Percentiles rank a stretch among this genome's conserved stretches.
Evolutionary conservation across 441 rosid species (phyloP).

Genomic region (Melastoma candidum): DNA sequence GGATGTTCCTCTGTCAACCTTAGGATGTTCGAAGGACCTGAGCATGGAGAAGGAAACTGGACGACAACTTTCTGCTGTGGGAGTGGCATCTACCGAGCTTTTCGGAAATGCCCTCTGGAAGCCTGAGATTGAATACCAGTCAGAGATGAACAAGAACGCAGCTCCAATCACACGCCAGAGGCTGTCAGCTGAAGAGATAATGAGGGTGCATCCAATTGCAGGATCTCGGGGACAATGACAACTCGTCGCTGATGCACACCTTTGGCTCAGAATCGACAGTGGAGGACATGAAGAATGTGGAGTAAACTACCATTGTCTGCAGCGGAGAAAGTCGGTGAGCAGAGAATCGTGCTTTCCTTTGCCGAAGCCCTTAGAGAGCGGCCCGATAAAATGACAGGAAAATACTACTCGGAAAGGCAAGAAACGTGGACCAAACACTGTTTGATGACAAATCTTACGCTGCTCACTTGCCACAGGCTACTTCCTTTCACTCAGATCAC

Average conservation of each 20-base stretch:
- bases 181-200: slow-evolving; percentile 37
- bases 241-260: slow-evolving; percentile 34
- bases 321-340: slow-evolving; percentile 43
- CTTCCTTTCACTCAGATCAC: slow-evolving; percentile 28
- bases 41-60: too few relatives aligned
- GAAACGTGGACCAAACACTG: neutral
- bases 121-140: slow-evolving; percentile 11
- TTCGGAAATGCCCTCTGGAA: slow-evolving; percentile 23
- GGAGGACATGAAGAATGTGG: slow-evolving; percentile 41
- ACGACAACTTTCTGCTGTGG: too few relatives aligned
- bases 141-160: neutral
- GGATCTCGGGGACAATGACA: slow-evolving; percentile 23
- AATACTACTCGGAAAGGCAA: neutral
- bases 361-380: slow-evolving; percentile 35
- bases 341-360: slow-evolving; percentile 34
- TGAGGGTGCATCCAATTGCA: slow-evolving; percentile 30
- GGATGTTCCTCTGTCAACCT: too few relatives aligned
- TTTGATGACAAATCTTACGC: slow-evolving; percentile 2
- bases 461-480: slow-evolving; percentile 15
- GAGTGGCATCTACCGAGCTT: slow-evolving; percentile 21
- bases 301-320: slow-evolving; percentile 40
- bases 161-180: slow-evolving; percentile 2
- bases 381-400: slow-evolving; percentile 30
- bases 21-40: too few relatives aligned
- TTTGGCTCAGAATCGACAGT: slow-evolving; percentile 31